Evolutionary conservation across 495 filamentous ascomycete species (phyloP), one percentile per base, ranked within the genome.

Genomic region (Hypoxylon crocopeplum): DNA sequence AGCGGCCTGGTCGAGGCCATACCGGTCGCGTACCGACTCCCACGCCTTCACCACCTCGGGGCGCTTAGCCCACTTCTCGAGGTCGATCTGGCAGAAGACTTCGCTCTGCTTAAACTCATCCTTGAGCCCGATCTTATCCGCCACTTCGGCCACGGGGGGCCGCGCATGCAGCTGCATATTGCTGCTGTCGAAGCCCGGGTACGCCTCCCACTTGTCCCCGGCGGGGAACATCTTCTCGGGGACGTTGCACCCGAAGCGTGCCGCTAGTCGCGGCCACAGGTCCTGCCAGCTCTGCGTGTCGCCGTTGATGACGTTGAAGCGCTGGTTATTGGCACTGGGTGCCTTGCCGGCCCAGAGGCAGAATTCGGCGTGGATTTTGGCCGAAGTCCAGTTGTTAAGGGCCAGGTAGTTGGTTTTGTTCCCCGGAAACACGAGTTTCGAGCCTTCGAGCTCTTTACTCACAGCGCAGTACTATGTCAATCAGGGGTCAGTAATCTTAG

Each of bases 251-350:
- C 76, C 75, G 29, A 80, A 83, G 20, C 72, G 64, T n/a, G 52
- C 27, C 0, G 79, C 79, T 13, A 83, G 46, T 19, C 75, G 76
- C 6, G 84, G 83, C 81, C 83, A 85, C 68, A 85, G 46, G 37
- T 76, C 76, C 55, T 83, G 77, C 76, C 78, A 86, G 36, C 73
- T 79, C 57, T 82, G 71, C 4, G 67, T 70, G 59, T 85, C 82
- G 21, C 82, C 83, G 40, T 84, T 84, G 37, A 75, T 67, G 7
- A 83, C 77, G 45, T 86, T 85, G 70, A 85, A 84, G 16, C 77
- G 81, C 37, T 85, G 64, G 55, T 83, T 82, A 8, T 69, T 73
- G 10, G 74, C 67, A 13, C 66, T 62, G 0, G 76, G 72, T 24
- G 77, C 72, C 5, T 70, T 53, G 8, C 77, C 76, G 1, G 77